These are phyloP conservation scores for Pseudogymnoascus sp. DNA, from an alignment of 2,329 filamentous ascomycete species.

Conservation along the genomic window DNA sequence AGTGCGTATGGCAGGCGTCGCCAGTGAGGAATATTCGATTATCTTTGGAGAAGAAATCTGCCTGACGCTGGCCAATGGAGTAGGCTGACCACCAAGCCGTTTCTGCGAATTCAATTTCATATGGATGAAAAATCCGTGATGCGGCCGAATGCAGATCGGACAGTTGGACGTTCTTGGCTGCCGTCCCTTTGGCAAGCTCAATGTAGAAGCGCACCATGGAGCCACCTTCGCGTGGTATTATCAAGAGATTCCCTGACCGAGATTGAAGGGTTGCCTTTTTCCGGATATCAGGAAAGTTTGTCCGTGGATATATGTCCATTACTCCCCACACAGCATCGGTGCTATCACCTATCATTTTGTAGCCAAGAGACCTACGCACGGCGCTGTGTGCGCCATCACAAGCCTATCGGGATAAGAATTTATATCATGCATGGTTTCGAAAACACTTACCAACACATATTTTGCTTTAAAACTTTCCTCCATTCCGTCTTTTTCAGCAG, in stretches of 20 bases:
- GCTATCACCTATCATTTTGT: constrained; percentile 53
- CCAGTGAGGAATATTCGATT: constrained; percentile 48
- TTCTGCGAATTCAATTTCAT: constrained; percentile 19
- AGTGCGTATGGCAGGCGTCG: constrained; percentile 54
- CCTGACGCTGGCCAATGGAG: constrained; percentile 51
- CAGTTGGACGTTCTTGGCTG: constrained; percentile 48
- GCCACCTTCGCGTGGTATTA: constrained; percentile 55
- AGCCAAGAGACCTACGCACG: constrained; percentile 42
- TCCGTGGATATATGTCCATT: constrained; percentile 44
- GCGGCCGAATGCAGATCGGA: constrained; percentile 47
- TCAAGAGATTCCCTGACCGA: constrained; percentile 46
- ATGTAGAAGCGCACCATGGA: constrained; percentile 55
- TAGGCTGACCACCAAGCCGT: constrained; percentile 51
- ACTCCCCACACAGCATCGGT: constrained; percentile 51
- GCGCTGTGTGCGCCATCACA: constrained; percentile 43
- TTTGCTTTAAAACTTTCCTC: constrained; percentile 39
- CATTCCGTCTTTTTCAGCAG: constrained; percentile 34
- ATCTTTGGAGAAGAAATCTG: constrained; percentile 48
- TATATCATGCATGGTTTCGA: constrained; percentile 19
- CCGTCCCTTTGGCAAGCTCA: constrained; percentile 44
- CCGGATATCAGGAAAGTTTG: constrained; percentile 56
- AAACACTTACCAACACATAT: constrained; percentile 42
- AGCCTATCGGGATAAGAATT: constrained; percentile 12
- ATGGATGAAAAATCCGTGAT: constrained; percentile 26
- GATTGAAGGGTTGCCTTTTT: constrained; percentile 50